A percentile compares a stretch with the other conserved stretches of the same genome.
Conservation (phyloP, 495 filamentous ascomycete genomes). For the Thermothielavioides terrestris region DNA sequence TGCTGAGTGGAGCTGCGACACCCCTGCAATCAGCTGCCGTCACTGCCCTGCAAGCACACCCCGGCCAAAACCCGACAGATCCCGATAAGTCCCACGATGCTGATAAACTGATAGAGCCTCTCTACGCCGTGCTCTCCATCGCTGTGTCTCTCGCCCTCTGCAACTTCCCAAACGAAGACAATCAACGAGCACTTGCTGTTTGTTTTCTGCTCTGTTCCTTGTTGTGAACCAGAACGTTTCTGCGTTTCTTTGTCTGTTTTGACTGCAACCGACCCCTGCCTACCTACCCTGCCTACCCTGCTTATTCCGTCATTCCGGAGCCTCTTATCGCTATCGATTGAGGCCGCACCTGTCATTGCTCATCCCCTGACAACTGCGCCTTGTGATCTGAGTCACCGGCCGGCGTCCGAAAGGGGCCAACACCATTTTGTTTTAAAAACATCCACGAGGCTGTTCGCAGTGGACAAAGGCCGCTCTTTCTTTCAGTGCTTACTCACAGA, state of each 20-base stretch:
- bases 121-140: not conserved
- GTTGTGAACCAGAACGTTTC: not conserved
- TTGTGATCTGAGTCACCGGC: slow-evolving; percentile 15
- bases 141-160: not conserved
- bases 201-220: not conserved
- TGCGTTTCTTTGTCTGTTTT: not conserved
- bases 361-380: not conserved
- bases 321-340: slow-evolving; percentile 5
- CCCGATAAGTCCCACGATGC: slow-evolving; percentile 10
- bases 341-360: not conserved
- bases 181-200: not conserved
- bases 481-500: not conserved
- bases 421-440: slow-evolving; percentile 1
- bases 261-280: not conserved
- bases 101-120: slow-evolving; percentile 1
- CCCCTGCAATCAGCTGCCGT: slow-evolving; percentile 9
- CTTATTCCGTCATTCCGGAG: slow-evolving; percentile 9
- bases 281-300: no score
- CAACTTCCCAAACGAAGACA: not conserved
- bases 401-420: slow-evolving; percentile 6
- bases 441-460: not conserved
- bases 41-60: no score
- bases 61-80: slow-evolving; percentile 1
- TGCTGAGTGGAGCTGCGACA: slow-evolving; percentile 1
- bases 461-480: not conserved